A percentile compares a stretch with the other conserved stretches of the same genome.
phyloP scores from a whole-genome alignment of 164 flowering plant species.

The Saururus chinensis region DNA sequence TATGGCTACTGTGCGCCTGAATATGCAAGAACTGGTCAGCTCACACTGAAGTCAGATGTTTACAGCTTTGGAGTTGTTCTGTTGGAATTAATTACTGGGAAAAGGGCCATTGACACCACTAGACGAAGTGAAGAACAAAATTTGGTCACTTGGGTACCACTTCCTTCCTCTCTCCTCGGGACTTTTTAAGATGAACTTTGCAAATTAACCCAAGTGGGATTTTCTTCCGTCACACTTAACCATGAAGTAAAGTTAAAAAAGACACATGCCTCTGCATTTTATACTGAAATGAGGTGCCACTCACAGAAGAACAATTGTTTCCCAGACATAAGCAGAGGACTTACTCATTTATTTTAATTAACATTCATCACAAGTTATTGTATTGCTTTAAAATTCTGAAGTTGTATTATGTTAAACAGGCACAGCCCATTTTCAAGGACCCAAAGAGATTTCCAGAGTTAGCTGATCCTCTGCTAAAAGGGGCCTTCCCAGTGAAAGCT shows the following conservation, averaged over 20 bases:
- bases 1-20: slow-evolving; percentile 72
- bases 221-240: too few species aligned
- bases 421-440: slow-evolving; percentile 47
- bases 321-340: too few species aligned
- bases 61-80: slow-evolving; percentile 67
- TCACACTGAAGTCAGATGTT: slow-evolving; percentile 53
- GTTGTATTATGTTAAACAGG: slow-evolving; percentile 21
- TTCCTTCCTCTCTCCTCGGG: background rate
- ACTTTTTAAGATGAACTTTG: background rate
- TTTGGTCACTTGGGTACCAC: slow-evolving; percentile 55
- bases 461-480: slow-evolving; percentile 50
- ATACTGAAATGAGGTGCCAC: too few species aligned
- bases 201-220: too few species aligned
- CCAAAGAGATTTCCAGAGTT: slow-evolving; percentile 39
- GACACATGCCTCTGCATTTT: too few species aligned
- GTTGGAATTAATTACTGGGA: slow-evolving; percentile 56
- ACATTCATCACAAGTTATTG: background rate
- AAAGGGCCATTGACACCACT: slow-evolving; percentile 60
- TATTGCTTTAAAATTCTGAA: background rate
- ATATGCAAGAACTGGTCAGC: slow-evolving; percentile 38
- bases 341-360: background rate
- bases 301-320: too few species aligned
- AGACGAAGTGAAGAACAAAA: slow-evolving; percentile 46
- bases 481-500: slow-evolving; percentile 32
- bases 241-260: too few species aligned